Evolutionary conservation across 352 stramenopile genomes (phyloP).

Genomic region (Pythium plurisporium): DNA sequence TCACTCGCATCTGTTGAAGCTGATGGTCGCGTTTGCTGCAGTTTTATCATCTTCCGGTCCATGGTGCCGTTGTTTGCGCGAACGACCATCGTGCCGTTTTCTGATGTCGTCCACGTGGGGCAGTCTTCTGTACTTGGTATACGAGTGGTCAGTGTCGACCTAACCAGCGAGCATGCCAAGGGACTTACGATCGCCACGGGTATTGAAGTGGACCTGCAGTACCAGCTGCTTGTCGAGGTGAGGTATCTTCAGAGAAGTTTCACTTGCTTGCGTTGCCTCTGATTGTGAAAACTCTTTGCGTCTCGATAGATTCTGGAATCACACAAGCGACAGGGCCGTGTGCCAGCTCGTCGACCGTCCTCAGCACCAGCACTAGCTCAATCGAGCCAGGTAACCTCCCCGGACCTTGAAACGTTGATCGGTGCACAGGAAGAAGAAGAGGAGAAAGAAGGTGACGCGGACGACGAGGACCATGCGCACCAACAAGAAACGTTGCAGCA

Average conservation of each 20-base stretch:
- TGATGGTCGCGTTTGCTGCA: background rate
- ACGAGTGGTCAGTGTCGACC: slow-evolving; percentile 48
- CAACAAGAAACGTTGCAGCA: slow-evolving; percentile 7
- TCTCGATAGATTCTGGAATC: slow-evolving; percentile 41
- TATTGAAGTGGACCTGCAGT: slow-evolving; percentile 68
- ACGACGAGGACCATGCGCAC: background rate
- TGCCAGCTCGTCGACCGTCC: background rate
- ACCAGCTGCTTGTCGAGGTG: slow-evolving; percentile 66
- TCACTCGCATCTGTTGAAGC: background rate
- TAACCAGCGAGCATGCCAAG: slow-evolving; percentile 45
- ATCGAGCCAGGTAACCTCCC: too few species aligned
- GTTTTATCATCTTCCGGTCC: slow-evolving; percentile 48
- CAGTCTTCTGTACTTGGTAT: slow-evolving; percentile 66
- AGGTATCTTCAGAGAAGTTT: background rate
- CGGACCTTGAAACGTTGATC: slow-evolving; percentile 58
- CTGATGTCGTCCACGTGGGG: slow-evolving; percentile 44
- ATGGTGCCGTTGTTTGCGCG: slow-evolving; percentile 73
- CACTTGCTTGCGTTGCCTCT: background rate
- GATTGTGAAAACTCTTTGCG: background rate
- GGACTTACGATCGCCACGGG: slow-evolving; percentile 70
- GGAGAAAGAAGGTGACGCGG: slow-evolving; percentile 25
- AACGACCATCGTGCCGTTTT: slow-evolving; percentile 58
- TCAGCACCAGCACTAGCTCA: slow-evolving; percentile 25
- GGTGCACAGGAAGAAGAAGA: slow-evolving; percentile 64
- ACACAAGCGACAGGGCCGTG: slow-evolving; percentile 36